Evolutionary conservation across 805 yeast species (phyloP).

Genomic region (Spathaspora sp.): DNA sequence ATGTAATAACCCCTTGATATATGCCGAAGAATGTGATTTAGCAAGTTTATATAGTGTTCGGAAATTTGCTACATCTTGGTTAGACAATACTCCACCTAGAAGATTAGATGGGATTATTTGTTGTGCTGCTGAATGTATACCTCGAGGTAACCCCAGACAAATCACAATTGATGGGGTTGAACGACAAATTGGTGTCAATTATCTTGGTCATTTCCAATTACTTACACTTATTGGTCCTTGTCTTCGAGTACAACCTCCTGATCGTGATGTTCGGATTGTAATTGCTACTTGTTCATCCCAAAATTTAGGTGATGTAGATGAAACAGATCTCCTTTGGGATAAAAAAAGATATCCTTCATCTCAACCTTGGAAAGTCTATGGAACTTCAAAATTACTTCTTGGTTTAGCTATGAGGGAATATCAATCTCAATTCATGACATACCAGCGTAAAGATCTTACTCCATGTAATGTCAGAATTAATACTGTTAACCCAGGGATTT

Average conservation of each 20-base stretch:
- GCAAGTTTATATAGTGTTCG: slow-evolving; percentile 71
- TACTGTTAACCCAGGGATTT: slow-evolving; percentile 86
- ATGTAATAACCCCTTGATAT: slow-evolving; percentile 71
- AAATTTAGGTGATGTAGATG: slow-evolving; percentile 63
- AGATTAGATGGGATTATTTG: slow-evolving; percentile 87
- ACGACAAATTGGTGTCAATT: slow-evolving; percentile 78
- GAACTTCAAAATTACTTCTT: slow-evolving; percentile 76
- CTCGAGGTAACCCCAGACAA: slow-evolving; percentile 62
- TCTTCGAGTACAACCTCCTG: slow-evolving; percentile 86
- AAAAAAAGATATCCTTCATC: slow-evolving; percentile 52
- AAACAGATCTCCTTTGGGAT: slow-evolving; percentile 64
- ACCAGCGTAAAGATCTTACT: slow-evolving; percentile 67
- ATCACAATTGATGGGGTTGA: slow-evolving; percentile 82
- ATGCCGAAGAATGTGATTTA: slow-evolving; percentile 88
- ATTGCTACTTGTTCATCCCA: slow-evolving; percentile 78
- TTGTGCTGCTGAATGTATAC: slow-evolving; percentile 80
- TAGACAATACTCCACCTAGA: slow-evolving; percentile 86
- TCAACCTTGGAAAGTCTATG: slow-evolving; percentile 74
- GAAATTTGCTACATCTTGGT: slow-evolving; percentile 90
- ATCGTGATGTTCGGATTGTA: slow-evolving; percentile 84
- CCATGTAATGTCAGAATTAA: slow-evolving; percentile 68
- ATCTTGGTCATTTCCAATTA: slow-evolving; percentile 75
- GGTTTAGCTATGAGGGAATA: slow-evolving; percentile 74
- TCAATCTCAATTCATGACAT: slow-evolving; percentile 59
- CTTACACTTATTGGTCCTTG: slow-evolving; percentile 80